phyloP scores from a whole-genome alignment of 73 alveolate species.

The Blepharisma stoltei region DNA sequence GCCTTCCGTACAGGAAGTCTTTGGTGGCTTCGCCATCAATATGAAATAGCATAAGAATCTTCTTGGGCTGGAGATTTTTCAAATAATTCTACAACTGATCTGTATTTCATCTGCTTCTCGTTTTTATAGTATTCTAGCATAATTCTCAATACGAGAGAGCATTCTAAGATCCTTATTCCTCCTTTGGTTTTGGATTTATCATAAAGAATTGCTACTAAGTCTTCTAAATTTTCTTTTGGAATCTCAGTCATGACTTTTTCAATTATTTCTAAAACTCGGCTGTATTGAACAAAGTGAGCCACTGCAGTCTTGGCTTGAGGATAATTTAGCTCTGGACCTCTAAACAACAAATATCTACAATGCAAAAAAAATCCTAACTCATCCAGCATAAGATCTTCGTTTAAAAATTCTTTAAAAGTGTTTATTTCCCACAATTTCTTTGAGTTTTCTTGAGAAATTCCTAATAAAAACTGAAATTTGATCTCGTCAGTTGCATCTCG shows the following conservation, averaged over 20 bases:
- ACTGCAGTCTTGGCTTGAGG: conserved; percentile 49
- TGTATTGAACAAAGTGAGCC: conserved; percentile 41
- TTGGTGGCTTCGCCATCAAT: too few relatives aligned
- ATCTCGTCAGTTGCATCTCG: conserved; percentile 57
- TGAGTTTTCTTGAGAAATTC: conserved; percentile 40
- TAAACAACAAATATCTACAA: conserved; percentile 59
- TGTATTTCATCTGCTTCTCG: conserved; percentile 4
- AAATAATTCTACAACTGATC: background rate
- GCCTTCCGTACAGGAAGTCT: too few relatives aligned
- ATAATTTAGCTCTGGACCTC: conserved; percentile 61
- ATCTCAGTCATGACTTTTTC: conserved; percentile 41
- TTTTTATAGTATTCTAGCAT: background rate
- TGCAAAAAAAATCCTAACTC: conserved; percentile 69
- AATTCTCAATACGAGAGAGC: conserved; percentile 46
- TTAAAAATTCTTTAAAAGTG: conserved; percentile 68
- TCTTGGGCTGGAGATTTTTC: conserved; percentile 18
- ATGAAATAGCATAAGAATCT: too few relatives aligned
- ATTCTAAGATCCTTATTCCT: conserved; percentile 24
- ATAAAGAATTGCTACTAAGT: conserved; percentile 22
- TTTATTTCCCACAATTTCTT: conserved; percentile 65
- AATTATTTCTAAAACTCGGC: conserved; percentile 41
- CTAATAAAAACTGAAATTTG: conserved; percentile 58
- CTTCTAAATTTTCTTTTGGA: conserved; percentile 32
- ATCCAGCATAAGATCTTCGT: conserved; percentile 60
- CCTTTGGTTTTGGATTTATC: conserved; percentile 19